phyloP scores from a whole-genome alignment of 164 flowering plant genomes.

The Liquidambar formosana region DNA sequence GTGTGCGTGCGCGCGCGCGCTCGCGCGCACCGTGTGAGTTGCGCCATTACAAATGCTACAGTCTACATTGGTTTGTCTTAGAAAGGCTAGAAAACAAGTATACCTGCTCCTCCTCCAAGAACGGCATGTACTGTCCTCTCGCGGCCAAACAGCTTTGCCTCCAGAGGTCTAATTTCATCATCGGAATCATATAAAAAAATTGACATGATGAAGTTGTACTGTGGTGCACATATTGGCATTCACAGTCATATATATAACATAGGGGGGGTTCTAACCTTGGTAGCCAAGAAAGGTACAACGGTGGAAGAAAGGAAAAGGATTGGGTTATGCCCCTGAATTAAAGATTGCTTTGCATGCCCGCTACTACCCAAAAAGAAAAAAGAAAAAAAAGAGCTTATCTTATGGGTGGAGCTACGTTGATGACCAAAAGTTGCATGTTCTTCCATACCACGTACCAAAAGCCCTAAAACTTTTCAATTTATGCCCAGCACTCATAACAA shows the following conservation, averaged over 20 bases:
- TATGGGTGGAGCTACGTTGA: background rate
- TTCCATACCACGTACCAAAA: no score
- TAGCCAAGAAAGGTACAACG: constrained; percentile 34
- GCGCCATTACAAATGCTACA: no score
- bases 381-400: background rate
- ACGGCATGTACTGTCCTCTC: constrained; percentile 39
- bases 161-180: background rate
- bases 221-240: background rate
- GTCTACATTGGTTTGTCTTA: no score
- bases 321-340: constrained; percentile 12
- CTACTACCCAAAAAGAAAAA: no score
- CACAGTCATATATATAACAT: constrained; percentile 1
- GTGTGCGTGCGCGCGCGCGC: no score
- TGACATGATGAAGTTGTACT: no score
- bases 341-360: constrained; percentile 21
- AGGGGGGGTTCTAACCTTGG: constrained; percentile 37
- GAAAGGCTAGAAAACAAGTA: no score
- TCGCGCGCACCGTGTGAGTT: no score
- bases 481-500: no score
- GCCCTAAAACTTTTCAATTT: no score
- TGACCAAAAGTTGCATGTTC: no score
- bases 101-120: constrained; percentile 68
- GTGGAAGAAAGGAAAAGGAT: constrained; percentile 47
- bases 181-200: constrained; percentile 32
- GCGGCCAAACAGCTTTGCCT: constrained; percentile 41